Conservation (phyloP, 2,329 filamentous ascomycete species). For the Chaetomium strumarium region DNA sequence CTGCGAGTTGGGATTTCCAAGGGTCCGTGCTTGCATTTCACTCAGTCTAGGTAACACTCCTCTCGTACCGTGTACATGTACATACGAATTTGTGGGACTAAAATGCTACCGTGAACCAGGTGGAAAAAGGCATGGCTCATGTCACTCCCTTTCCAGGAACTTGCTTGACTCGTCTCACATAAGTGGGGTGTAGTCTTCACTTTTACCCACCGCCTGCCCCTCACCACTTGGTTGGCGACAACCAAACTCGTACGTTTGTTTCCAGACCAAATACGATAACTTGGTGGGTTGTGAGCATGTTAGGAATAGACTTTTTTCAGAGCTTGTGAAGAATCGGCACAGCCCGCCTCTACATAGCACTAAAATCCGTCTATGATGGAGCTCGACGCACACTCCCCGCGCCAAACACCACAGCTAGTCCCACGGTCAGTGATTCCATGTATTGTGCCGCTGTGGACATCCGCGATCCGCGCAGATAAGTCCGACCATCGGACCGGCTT, state of each 20-base stretch:
- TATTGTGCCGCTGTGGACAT: not conserved
- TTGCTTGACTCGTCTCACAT: constrained; percentile 3
- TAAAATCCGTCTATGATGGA: no score
- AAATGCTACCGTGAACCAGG: not conserved
- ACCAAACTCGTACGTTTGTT: no score
- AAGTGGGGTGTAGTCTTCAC: not conserved
- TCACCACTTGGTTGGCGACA: no score
- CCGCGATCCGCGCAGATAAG: not conserved
- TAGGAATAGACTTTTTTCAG: no score
- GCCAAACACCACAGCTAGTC: no score
- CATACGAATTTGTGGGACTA: no score
- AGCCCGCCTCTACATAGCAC: no score
- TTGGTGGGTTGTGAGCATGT: no score
- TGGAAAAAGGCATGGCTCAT: constrained; percentile 6
- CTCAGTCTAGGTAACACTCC: not conserved
- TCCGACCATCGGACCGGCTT: constrained; percentile 1
- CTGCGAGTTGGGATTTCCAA: not conserved
- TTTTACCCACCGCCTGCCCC: constrained; percentile 3
- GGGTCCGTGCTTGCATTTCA: not conserved
- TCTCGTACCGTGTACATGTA: not conserved
- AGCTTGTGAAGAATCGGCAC: no score
- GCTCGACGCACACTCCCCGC: no score
- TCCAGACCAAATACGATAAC: no score
- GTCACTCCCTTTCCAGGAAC: not conserved
- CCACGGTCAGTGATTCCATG: no score